A percentile compares a stretch with the other conserved stretches of the same genome.
Conservation (phyloP, 805 yeast genomes). For the Metschnikowia continentalis region DNA sequence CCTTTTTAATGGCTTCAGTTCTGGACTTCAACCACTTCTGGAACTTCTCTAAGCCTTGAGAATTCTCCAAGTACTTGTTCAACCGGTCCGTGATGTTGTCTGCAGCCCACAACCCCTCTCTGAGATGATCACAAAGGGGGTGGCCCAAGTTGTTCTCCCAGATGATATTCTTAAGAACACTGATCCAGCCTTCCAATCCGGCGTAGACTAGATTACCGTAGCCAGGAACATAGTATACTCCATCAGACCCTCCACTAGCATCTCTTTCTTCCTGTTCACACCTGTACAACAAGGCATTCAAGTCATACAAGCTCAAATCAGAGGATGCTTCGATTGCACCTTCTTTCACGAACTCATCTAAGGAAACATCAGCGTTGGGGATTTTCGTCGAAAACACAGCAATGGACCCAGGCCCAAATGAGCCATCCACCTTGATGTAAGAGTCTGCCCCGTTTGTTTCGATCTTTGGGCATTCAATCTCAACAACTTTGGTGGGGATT, state of each 20-base stretch:
- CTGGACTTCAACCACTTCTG: slow-evolving; percentile 67
- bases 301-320: slow-evolving; percentile 57
- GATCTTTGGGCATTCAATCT: slow-evolving; percentile 48
- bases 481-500: slow-evolving; percentile 59
- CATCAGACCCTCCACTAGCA: slow-evolving; percentile 63
- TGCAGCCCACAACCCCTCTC: slow-evolving; percentile 86
- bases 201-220: slow-evolving; percentile 76
- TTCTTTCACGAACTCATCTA: slow-evolving; percentile 63
- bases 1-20: slow-evolving; percentile 53
- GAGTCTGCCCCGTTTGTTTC: slow-evolving; percentile 45
- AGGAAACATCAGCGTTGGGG: slow-evolving; percentile 56
- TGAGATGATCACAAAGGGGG: slow-evolving; percentile 73
- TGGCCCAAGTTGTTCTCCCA: slow-evolving; percentile 74
- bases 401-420: slow-evolving; percentile 86
- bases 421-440: slow-evolving; percentile 51
- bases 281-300: slow-evolving; percentile 70
- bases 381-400: slow-evolving; percentile 74
- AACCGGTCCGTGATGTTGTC: slow-evolving; percentile 68
- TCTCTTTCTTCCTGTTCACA: slow-evolving; percentile 89
- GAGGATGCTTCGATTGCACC: slow-evolving; percentile 76
- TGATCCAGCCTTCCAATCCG: slow-evolving; percentile 91
- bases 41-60: slow-evolving; percentile 51
- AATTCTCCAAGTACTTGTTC: slow-evolving; percentile 44
- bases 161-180: slow-evolving; percentile 60
- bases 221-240: slow-evolving; percentile 71